Base-by-base conservation (phyloP, 1,139 yeast genomes). In the Diutina catenulata region DNA sequence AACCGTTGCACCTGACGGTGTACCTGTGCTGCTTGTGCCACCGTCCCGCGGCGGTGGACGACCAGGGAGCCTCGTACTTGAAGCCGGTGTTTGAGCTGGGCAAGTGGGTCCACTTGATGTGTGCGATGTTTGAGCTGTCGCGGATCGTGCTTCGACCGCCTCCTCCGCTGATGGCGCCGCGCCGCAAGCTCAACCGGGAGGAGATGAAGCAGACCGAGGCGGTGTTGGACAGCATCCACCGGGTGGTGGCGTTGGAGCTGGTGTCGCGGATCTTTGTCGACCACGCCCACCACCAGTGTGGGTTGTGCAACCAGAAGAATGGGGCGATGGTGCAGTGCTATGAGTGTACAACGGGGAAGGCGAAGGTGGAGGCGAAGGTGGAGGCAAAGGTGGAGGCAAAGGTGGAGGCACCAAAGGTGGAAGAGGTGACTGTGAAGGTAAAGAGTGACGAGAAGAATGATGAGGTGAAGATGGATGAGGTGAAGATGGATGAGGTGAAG, bases 91-190 rank as follows among this genome's bases (percentile, higher is more conserved):
- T 54, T 13, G 74, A 70, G 28, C 48, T 59, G 25, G 82, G 84
- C 2, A 65, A 67, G 42, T 88, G 97, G 97, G 78, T 80, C 28
- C 97, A 88, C 59, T 62, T 81, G 5, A 46, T 75, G 4, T 88
- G 98, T 57, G 80, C 93, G 0, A 41, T 83, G 0, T 78, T 78
- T 53, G 62, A 50, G 39, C 43, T 52, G 39, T 45, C 53, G 9
- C 36, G 43, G 5, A 50, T 61, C 8, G 51, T 49, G 3, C 54
- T 60, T 42, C 49, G 47, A 13, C 33, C 20, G 8, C 31, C 37
- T 4, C 43, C 45, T 2, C 24, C 33, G 11, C 42, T 41, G 25
- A 33, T 44, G 10, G 26, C 44, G 18, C 10, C 33, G 7, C 10
- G 13, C 5, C 19, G 33, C 10, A 18, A 18, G 13, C 33, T 23